Evolutionary conservation across 2,329 filamentous ascomycete genomes (phyloP).

Genomic region (Diaporthe nobilis): DNA sequence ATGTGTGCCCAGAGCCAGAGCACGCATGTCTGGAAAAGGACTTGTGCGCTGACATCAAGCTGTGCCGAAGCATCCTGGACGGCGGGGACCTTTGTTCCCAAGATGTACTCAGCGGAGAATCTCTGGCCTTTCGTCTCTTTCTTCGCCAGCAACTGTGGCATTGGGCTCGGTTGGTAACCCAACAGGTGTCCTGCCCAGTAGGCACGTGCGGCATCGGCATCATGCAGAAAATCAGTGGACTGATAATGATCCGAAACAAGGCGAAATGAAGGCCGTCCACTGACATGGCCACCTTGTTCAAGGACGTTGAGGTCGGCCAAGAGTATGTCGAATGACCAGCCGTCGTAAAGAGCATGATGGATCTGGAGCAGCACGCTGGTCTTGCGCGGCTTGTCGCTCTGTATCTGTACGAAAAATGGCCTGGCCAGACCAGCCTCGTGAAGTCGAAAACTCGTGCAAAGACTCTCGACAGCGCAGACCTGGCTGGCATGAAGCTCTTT

Average conservation of each 20-base stretch:
- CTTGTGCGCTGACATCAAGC: constrained; percentile 72
- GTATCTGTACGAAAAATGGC: constrained; percentile 75
- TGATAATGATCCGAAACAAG: constrained; percentile 68
- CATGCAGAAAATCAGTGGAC: constrained; percentile 44
- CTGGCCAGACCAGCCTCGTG: constrained; percentile 59
- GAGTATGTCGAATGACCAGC: constrained; percentile 89
- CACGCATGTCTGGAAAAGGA: constrained; percentile 82
- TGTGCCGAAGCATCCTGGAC: constrained; percentile 55
- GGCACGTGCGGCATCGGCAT: constrained; percentile 60
- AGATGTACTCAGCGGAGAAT: constrained; percentile 45
- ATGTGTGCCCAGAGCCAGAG: constrained; percentile 76
- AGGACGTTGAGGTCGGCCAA: constrained; percentile 74
- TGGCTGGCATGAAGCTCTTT: constrained; percentile 59
- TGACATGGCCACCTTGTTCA: constrained; percentile 51
- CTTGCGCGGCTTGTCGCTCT: neutral
- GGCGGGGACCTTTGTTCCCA: constrained; percentile 53
- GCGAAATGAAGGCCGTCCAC: constrained; percentile 70
- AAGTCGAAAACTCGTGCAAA: constrained; percentile 57
- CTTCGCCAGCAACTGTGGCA: constrained; percentile 61
- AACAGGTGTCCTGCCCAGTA: constrained; percentile 81
- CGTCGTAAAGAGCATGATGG: constrained; percentile 91
- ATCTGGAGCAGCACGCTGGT: constrained; percentile 65
- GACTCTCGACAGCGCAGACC: constrained; percentile 56
- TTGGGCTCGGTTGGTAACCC: constrained; percentile 64
- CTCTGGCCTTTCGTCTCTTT: constrained; percentile 45